Evolutionary conservation across 2,329 filamentous ascomycete genomes (phyloP).

Genomic region (Arthroderma sp.): DNA sequence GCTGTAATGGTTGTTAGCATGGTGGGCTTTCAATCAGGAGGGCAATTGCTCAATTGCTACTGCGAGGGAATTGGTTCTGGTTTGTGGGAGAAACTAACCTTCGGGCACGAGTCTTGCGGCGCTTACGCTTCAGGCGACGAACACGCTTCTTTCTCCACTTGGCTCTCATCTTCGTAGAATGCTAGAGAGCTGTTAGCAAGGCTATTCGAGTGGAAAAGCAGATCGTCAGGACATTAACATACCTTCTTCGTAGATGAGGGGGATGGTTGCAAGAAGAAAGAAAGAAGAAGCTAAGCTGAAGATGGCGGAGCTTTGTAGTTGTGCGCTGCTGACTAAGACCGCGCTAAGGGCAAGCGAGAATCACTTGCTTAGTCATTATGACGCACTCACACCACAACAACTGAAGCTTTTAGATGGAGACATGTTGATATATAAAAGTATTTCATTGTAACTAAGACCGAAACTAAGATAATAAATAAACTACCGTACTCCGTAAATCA

Average conservation of each 20-base stretch:
- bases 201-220: not conserved
- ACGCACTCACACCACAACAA: not conserved
- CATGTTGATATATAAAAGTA: too few relatives aligned
- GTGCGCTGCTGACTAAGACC: constrained; percentile 28
- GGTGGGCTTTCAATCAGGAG: not conserved
- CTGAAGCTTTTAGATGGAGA: not conserved
- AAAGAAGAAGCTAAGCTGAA: constrained; percentile 16
- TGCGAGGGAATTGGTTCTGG: too few relatives aligned
- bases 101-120: constrained; percentile 98
- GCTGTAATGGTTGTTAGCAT: constrained; percentile 34
- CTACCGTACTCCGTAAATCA: not conserved
- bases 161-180: constrained; percentile 58
- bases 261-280: constrained; percentile 29
- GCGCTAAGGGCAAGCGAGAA: constrained; percentile 22
- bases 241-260: constrained; percentile 34
- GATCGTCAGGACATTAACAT: constrained; percentile 15
- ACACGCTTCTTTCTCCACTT: constrained; percentile 99
- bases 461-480: not conserved
- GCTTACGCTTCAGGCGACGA: constrained; percentile 98
- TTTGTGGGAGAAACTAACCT: constrained; percentile 51
- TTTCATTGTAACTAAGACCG: not conserved
- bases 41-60: too few relatives aligned
- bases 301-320: constrained; percentile 19
- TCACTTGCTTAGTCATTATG: not conserved
- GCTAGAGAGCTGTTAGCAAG: constrained; percentile 10